Evolutionary conservation across 306 rosid species (phyloP), one percentile per base, ranked within the genome.

Genomic region (Quercus berberidifolia): DNA sequence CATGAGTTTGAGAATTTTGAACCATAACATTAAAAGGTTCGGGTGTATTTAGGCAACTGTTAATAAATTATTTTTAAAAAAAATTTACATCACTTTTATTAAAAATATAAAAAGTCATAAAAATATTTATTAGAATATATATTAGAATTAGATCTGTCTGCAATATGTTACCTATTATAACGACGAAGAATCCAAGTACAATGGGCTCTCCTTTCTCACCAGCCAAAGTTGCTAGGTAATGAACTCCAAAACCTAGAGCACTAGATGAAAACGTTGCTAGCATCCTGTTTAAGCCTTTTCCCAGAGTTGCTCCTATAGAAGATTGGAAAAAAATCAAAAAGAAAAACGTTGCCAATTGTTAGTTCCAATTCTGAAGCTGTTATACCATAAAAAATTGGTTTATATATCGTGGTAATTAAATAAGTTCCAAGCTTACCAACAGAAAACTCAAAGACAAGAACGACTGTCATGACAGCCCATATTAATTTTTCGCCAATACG

Each of bases 221-320:
- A 12, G 71, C 74, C 17, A 80, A 74, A 73, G 73, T 58, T 6
- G 86, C 87, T 43, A 88, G 64, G 18, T 46, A 57, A 78, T 81
- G 83, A 5, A 71, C 82, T 18, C 79, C 89, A 69, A 78, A 11
- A 38, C 83, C 84, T 15, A 88, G 80, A 78, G 52, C 79, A 11
- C 84, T 86, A 3, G 87, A 87, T 11, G 49, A 15, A 4, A 85
- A 33, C 0, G 91, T 83, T 19, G 87, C 86, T 71, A 83, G 2
- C 31, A 76, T 71, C 49, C 89, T 81, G 31, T 88, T 88, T 12
- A 85, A 63, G 26, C 87, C 86, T 56, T 70, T 79, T 43, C 87
- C 89, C 0, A 88, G 65, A 1, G 91, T 88, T 0, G 86, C 82
- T 75, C 91, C 91, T 88, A 70, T 62, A 38, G 15, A 5, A 31